These are phyloP conservation scores for Hyphopichia burtonii DNA, from an alignment of 1,139 yeast species.

Conservation along the genomic window DNA sequence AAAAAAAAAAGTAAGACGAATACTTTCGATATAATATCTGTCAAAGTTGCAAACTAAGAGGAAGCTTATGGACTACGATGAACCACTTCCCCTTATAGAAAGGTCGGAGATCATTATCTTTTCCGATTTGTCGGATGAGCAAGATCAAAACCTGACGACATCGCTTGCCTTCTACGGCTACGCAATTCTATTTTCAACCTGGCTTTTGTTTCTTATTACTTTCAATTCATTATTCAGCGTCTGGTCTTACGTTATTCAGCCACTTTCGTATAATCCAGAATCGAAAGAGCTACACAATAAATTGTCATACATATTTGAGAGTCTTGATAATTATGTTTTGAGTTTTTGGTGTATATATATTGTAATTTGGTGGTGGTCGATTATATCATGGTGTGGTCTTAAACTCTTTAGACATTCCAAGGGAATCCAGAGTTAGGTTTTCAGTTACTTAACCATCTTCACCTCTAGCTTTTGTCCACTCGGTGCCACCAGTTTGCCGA, in stretches of 20 bases:
- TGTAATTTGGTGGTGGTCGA: slow-evolving; percentile 75
- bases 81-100: slow-evolving; percentile 3
- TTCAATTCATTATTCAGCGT: slow-evolving; percentile 42
- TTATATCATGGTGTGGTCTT: slow-evolving; percentile 74
- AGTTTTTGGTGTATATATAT: slow-evolving; percentile 55
- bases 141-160: neutral
- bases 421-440: slow-evolving; percentile 36
- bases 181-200: slow-evolving; percentile 31
- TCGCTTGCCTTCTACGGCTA: slow-evolving; percentile 32
- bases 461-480: slow-evolving; percentile 75
- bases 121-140: neutral
- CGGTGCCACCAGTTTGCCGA: slow-evolving; percentile 72
- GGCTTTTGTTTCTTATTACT: slow-evolving; percentile 42
- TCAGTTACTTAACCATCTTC: too few species aligned
- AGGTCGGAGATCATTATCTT: slow-evolving; percentile 1
- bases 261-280: slow-evolving; percentile 17
- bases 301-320: slow-evolving; percentile 14
- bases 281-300: slow-evolving; percentile 13
- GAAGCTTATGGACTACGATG: slow-evolving; percentile 2
- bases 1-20: neutral
- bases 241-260: slow-evolving; percentile 44
- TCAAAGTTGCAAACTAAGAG: neutral
- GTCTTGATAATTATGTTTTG: slow-evolving; percentile 48
- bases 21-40: too few species aligned
- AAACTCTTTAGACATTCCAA: slow-evolving; percentile 75